Percentiles rank a stretch among this genome's conserved stretches.
These are phyloP conservation scores for Hymenoscyphus linearis DNA, from an alignment of 2,329 filamentous ascomycete genomes.

Conservation along the genomic window DNA sequence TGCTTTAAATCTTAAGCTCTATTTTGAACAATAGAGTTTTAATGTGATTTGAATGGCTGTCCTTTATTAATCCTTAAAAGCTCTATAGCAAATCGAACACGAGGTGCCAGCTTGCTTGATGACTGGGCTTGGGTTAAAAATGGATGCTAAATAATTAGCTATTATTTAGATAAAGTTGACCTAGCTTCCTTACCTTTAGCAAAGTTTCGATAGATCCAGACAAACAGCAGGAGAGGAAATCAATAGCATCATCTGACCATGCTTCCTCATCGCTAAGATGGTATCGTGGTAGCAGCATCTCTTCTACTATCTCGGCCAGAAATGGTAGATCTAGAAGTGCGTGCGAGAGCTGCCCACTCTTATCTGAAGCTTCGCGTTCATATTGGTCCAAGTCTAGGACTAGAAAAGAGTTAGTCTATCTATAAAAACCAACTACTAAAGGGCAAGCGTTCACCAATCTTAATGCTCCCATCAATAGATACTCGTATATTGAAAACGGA, in stretches of 20 bases:
- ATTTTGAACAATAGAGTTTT: not conserved
- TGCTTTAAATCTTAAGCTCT: too few species aligned
- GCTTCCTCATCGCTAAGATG: slow-evolving; percentile 2
- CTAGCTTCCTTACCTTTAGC: slow-evolving; percentile 5
- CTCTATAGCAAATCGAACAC: slow-evolving; percentile 7
- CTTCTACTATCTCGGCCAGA: slow-evolving; percentile 5
- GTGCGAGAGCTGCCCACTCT: slow-evolving; percentile 2
- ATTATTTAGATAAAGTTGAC: not conserved
- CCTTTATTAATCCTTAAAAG: not conserved
- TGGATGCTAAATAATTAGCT: slow-evolving; percentile 6
- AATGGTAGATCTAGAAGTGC: slow-evolving; percentile 8
- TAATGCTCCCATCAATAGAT: slow-evolving; percentile 7
- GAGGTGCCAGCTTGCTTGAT: slow-evolving; percentile 6
- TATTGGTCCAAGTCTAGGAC: slow-evolving; percentile 9
- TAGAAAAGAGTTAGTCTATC: slow-evolving; percentile 4
- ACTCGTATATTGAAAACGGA: slow-evolving; percentile 9
- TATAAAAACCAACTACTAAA: not conserved
- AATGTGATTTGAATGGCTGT: not conserved
- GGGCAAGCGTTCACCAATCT: slow-evolving; percentile 4
- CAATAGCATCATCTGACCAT: slow-evolving; percentile 4
- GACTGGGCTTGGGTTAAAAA: slow-evolving; percentile 5
- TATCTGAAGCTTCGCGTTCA: slow-evolving; percentile 3
- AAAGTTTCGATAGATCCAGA: slow-evolving; percentile 7
- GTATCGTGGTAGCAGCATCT: slow-evolving; percentile 8
- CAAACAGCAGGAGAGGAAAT: slow-evolving; percentile 7